Percentiles rank a stretch among this genome's conserved stretches.
Conservation (phyloP, 805 yeast genomes). For the Hemisphaericaspora nanyangensis region DNA sequence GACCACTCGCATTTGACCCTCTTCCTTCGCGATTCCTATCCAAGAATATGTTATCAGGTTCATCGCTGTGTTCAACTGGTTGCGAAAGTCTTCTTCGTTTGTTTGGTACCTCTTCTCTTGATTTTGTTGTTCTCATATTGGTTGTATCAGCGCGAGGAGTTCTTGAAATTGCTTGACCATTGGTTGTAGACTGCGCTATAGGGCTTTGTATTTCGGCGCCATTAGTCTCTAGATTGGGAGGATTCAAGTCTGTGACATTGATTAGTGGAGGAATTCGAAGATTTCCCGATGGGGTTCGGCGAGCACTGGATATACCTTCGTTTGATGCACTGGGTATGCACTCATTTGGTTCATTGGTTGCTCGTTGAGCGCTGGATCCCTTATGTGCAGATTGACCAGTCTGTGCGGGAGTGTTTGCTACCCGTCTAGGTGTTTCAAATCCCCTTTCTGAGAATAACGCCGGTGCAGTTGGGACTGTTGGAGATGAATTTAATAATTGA, state of each 20-base stretch:
- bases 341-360: no score
- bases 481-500: conserved; percentile 36
- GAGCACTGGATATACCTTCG: no score
- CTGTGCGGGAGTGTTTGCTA: not conserved
- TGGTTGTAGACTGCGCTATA: not conserved
- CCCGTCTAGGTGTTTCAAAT: conserved; percentile 2
- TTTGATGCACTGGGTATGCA: no score
- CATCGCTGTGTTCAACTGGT: conserved; percentile 14
- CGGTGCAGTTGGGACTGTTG: conserved; percentile 44
- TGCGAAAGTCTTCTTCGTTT: conserved; percentile 1
- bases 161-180: not conserved
- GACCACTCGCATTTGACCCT: conserved; percentile 10
- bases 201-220: no score
- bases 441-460: conserved; percentile 35
- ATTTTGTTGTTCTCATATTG: no score
- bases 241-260: no score
- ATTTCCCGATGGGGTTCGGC: not conserved
- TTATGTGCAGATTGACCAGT: no score
- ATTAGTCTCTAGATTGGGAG: no score
- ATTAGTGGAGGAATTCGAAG: not conserved
- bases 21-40: conserved; percentile 16
- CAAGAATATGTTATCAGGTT: conserved; percentile 31
- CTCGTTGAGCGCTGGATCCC: no score
- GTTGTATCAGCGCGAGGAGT: not conserved
- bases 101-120: not conserved